Percentiles rank a stretch among this genome's conserved stretches.
These are phyloP conservation scores for Beauveria australis DNA, from an alignment of 2,329 filamentous ascomycete species.

Conservation along the genomic window DNA sequence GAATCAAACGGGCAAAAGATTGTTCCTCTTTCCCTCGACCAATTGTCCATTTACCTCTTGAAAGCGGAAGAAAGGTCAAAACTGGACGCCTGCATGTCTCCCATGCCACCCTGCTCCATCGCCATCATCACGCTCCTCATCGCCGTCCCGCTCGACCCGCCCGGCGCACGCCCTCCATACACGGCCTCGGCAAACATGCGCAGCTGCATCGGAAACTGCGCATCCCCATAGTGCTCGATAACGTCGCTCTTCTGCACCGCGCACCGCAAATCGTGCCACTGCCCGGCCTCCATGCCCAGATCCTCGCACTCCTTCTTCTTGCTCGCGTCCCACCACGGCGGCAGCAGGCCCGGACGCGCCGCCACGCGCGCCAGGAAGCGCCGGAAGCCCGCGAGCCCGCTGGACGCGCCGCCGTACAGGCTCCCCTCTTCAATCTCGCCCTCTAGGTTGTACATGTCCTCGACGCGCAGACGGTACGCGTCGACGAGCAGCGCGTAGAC, in stretches of 20 bases:
- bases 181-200: slow-evolving; percentile 38
- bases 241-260: slow-evolving; percentile 27
- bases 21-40: too few species aligned
- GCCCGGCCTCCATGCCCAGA: slow-evolving; percentile 20
- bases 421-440: slow-evolving; percentile 20
- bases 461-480: slow-evolving; percentile 37
- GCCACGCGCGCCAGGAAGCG: slow-evolving; percentile 27
- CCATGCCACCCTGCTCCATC: slow-evolving; percentile 15
- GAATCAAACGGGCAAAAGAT: too few species aligned
- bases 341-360: slow-evolving; percentile 25
- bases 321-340: slow-evolving; percentile 34
- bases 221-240: slow-evolving; percentile 34
- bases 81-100: too few species aligned
- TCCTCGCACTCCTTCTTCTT: slow-evolving; percentile 31
- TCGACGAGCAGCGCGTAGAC: slow-evolving; percentile 40
- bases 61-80: too few species aligned
- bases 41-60: too few species aligned
- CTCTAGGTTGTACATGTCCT: slow-evolving; percentile 26
- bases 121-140: slow-evolving; percentile 19
- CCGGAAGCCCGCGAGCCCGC: slow-evolving; percentile 25
- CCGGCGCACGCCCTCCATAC: slow-evolving; percentile 21
- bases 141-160: slow-evolving; percentile 19
- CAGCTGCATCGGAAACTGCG: slow-evolving; percentile 39
- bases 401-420: slow-evolving; percentile 19
- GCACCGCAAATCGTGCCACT: slow-evolving; percentile 22